Conservation (phyloP, 176 grass and related monocot genomes). For the Tillandsia fasciculata region DNA sequence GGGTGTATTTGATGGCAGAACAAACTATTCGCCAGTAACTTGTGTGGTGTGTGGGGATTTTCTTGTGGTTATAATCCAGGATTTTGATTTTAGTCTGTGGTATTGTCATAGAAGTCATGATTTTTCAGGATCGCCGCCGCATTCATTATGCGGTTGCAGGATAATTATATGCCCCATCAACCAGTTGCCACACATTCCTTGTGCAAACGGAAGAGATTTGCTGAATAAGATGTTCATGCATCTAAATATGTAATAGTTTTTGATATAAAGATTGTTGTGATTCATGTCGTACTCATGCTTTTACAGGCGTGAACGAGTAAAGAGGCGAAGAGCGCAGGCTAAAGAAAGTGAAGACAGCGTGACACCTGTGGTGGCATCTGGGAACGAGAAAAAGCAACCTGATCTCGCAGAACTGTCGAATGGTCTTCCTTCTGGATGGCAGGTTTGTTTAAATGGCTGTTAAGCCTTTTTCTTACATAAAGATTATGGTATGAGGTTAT, state of each 20-base stretch:
- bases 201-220: neutral
- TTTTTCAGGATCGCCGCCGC: neutral
- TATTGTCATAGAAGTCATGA: too few species aligned
- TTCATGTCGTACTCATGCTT: neutral
- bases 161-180: neutral
- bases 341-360: slow-evolving; percentile 26
- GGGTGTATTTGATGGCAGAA: too few species aligned
- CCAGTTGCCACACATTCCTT: neutral
- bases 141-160: neutral
- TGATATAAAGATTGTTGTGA: neutral
- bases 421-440: slow-evolving; percentile 82
- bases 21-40: too few species aligned
- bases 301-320: slow-evolving; percentile 74
- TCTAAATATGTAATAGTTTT: neutral
- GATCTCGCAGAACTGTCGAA: slow-evolving; percentile 62
- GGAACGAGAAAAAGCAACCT: slow-evolving; percentile 35
- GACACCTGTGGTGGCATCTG: neutral
- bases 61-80: too few species aligned
- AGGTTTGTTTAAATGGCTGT: slow-evolving; percentile 20
- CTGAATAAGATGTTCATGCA: too few species aligned
- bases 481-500: neutral
- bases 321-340: slow-evolving; percentile 53
- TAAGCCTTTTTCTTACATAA: neutral
- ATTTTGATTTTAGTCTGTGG: too few species aligned
- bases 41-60: too few species aligned